phyloP scores from a whole-genome alignment of 2,329 filamentous ascomycete species.

The Ophiosphaerella herpotricha region DNA sequence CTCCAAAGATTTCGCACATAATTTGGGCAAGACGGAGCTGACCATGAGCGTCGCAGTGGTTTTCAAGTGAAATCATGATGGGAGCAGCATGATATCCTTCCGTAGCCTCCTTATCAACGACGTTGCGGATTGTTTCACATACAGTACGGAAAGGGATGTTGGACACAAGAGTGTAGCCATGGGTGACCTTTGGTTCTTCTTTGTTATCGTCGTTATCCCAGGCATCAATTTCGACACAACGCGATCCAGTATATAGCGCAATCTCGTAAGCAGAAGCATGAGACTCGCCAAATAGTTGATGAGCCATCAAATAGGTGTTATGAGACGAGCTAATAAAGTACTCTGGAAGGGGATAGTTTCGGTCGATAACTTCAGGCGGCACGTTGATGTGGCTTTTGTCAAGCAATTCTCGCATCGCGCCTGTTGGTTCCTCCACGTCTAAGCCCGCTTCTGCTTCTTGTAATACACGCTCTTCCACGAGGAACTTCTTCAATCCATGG shows the following conservation, averaged over 20 bases:
- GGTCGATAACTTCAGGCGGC: constrained; percentile 59
- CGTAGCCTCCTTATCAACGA: constrained; percentile 62
- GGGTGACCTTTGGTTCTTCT: constrained; percentile 71
- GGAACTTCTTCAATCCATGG: constrained; percentile 60
- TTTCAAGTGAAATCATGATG: constrained; percentile 69
- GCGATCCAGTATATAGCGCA: constrained; percentile 64
- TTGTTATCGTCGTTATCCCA: constrained; percentile 68
- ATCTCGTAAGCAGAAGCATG: constrained; percentile 67
- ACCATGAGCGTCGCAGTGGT: constrained; percentile 65
- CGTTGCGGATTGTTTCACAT: constrained; percentile 67
- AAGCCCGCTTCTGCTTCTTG: constrained; percentile 54
- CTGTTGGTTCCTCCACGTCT: constrained; percentile 51
- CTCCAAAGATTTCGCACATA: constrained; percentile 66
- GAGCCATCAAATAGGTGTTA: constrained; percentile 73
- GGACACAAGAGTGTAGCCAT: constrained; percentile 71
- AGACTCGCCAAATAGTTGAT: constrained; percentile 69
- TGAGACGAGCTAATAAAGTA: constrained; percentile 76
- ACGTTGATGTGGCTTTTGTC: constrained; percentile 63
- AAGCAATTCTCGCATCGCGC: constrained; percentile 57
- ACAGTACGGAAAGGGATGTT: constrained; percentile 67
- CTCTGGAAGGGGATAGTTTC: constrained; percentile 65
- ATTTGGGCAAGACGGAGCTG: constrained; percentile 67
- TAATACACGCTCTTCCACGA: constrained; percentile 59
- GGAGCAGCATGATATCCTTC: constrained; percentile 58
- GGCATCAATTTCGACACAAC: constrained; percentile 75